A percentile compares a stretch with the other conserved stretches of the same genome.
Conservation (phyloP, 805 yeast species). For the Nakazawaea sp. region DNA sequence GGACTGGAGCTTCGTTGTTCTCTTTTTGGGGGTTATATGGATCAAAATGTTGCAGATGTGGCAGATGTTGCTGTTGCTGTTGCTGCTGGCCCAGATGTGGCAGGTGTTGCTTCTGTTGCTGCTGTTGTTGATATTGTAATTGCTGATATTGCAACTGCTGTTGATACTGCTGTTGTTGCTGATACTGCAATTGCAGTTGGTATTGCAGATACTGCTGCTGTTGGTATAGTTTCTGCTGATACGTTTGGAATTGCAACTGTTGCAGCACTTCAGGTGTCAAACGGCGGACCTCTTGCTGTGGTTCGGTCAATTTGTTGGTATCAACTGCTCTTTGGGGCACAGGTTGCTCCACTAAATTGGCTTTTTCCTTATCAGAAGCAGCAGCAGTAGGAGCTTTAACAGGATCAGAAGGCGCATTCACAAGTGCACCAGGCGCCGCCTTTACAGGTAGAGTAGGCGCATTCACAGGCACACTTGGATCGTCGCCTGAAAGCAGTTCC, state of each 20-base stretch:
- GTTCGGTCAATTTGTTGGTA: not conserved
- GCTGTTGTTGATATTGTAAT: conserved; percentile 1
- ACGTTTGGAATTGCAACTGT: conserved; percentile 14
- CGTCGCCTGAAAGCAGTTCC: conserved; percentile 20
- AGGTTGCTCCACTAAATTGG: no score
- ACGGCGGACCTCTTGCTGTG: conserved; percentile 9
- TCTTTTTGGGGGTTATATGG: not conserved
- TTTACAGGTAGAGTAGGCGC: no score
- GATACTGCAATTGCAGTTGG: conserved; percentile 12
- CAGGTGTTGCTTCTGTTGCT: conserved; percentile 1
- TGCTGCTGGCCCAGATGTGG: no score
- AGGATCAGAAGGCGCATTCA: no score
- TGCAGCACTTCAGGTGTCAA: conserved; percentile 15
- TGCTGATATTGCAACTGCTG: conserved; percentile 5
- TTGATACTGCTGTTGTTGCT: conserved; percentile 8
- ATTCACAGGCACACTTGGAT: no score
- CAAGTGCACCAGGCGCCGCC: no score
- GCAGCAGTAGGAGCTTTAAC: no score
- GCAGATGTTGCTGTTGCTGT: not conserved
- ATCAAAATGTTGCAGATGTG: conserved; percentile 1
- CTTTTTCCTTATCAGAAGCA: not conserved
- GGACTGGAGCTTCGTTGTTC: not conserved
- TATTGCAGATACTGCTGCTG: conserved; percentile 10
- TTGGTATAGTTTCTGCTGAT: conserved; percentile 11
- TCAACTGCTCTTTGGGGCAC: not conserved